These are phyloP conservation scores for Stramenopiles sp. DNA, from an alignment of 352 stramenopile species.

Conservation along the genomic window DNA sequence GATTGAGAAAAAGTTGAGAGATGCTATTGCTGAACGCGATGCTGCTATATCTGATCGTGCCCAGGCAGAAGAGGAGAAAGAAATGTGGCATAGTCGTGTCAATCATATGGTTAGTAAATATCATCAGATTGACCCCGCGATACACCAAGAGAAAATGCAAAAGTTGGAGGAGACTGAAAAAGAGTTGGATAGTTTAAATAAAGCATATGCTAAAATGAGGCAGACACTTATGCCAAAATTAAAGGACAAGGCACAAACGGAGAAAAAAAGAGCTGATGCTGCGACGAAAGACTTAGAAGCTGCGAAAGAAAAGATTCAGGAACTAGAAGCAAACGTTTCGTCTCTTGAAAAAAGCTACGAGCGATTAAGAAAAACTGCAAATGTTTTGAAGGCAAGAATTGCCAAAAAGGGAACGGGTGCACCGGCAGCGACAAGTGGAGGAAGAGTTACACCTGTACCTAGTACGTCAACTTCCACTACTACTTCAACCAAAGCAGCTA, in stretches of 20 bases:
- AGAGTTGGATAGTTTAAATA: not conserved
- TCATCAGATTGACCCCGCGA: not conserved
- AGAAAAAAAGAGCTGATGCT: no score
- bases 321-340: not conserved
- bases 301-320: not conserved
- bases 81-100: not conserved
- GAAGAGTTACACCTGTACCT: no score
- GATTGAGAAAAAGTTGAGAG: not conserved
- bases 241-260: no score
- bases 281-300: not conserved
- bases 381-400: not conserved
- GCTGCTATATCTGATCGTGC: not conserved
- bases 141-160: not conserved
- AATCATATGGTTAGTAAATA: not conserved
- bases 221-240: not conserved
- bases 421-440: not conserved
- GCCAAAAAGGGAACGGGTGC: not conserved
- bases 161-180: not conserved
- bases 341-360: not conserved
- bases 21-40: not conserved
- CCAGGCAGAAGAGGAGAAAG: not conserved
- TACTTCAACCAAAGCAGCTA: no score
- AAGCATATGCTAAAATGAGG: not conserved
- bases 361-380: not conserved
- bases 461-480: no score